These are phyloP conservation scores for Chlamydomonas incerta DNA, from an alignment of 139 green algal genomes.

Conservation along the genomic window DNA sequence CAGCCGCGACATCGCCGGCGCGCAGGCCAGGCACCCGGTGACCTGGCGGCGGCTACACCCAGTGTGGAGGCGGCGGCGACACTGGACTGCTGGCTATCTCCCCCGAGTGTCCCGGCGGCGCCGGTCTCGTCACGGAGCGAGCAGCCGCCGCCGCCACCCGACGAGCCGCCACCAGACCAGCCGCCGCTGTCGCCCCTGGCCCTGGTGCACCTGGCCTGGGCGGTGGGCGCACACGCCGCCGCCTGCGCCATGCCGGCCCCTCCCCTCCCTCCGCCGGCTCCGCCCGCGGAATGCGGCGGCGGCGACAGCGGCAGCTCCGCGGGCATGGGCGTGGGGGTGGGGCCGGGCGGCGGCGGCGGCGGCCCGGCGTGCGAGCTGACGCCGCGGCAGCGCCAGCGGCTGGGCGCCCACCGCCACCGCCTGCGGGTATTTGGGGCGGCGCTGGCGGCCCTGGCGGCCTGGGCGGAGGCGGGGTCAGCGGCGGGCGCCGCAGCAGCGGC, in stretches of 20 bases:
- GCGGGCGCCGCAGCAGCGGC: background rate
- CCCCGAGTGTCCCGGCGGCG: no score
- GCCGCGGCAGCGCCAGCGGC: background rate
- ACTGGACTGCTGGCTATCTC: background rate
- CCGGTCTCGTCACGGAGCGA: no score
- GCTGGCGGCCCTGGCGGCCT: slow-evolving; percentile 11
- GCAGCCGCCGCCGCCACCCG: background rate
- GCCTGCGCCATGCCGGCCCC: slow-evolving; percentile 23
- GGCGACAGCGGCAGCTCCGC: no score
- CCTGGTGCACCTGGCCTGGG: slow-evolving; percentile 15
- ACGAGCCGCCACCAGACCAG: background rate
- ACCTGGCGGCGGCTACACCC: background rate
- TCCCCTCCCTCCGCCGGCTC: background rate
- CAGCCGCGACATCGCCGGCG: no score
- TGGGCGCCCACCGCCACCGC: background rate
- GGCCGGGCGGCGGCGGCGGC: background rate
- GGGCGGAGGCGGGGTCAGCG: background rate
- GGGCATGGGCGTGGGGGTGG: no score
- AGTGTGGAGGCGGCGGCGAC: background rate
- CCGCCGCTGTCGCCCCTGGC: background rate
- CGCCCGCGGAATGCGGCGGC: no score
- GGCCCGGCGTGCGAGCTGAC: background rate
- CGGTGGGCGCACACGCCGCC: slow-evolving; percentile 10
- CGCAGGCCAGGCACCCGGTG: no score
- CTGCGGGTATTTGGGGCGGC: slow-evolving; percentile 13